Percentiles rank a stretch among this genome's conserved stretches.
Conservation (phyloP, 176 grass and related monocot species). For the Aegilops umbellulata region DNA sequence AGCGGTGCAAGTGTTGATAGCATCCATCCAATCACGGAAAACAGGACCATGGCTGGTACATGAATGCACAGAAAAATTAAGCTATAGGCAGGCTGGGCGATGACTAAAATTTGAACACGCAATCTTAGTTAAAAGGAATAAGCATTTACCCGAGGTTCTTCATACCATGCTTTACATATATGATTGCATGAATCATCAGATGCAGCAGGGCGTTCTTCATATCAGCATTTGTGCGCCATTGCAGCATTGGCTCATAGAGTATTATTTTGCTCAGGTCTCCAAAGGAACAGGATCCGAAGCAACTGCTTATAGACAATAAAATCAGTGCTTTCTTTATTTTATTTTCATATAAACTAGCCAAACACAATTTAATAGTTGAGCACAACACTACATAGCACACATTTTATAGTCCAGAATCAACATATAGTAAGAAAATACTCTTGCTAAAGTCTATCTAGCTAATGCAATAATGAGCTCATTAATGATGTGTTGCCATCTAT, state of each 20-base stretch:
- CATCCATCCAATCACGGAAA: conserved; percentile 70
- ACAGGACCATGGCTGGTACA: conserved; percentile 49
- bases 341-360: background rate
- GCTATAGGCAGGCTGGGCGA: background rate
- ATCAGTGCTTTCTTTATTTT: conserved; percentile 5
- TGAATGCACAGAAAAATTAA: conserved; percentile 28
- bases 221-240: conserved; percentile 37
- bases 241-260: conserved; percentile 50
- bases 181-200: conserved; percentile 91
- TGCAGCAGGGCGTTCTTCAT: conserved; percentile 72
- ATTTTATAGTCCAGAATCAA: background rate
- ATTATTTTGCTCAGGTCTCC: conserved; percentile 44
- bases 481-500: background rate
- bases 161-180: conserved; percentile 38
- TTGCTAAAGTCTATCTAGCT: background rate
- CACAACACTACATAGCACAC: background rate
- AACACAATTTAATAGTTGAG: background rate
- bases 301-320: conserved; percentile 39
- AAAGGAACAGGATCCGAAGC: conserved; percentile 46
- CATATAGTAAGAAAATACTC: background rate
- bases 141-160: conserved; percentile 34
- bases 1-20: conserved; percentile 48
- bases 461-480: background rate
- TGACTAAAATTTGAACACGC: background rate
- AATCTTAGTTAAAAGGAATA: background rate